These are phyloP conservation scores for Collybiopsis luxurians DNA, from an alignment of 768 basidiomycete species.

Conservation along the genomic window DNA sequence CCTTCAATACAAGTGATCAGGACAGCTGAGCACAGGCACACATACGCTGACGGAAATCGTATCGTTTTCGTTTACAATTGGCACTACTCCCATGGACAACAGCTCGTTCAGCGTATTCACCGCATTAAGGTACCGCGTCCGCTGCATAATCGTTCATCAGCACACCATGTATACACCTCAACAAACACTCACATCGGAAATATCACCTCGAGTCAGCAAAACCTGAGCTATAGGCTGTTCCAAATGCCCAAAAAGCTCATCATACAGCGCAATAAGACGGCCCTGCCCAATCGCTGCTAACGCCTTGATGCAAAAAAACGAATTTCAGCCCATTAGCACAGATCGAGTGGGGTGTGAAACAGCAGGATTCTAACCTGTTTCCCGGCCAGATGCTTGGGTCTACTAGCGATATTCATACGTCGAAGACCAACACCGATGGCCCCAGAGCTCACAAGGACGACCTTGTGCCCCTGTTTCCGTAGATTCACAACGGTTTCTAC, in stretches of 20 bases:
- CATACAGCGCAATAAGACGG: constrained; percentile 93
- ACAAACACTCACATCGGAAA: constrained; percentile 77
- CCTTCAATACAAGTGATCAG: neutral
- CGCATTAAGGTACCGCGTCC: constrained; percentile 94
- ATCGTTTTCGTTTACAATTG: constrained; percentile 99
- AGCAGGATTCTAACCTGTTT: constrained; percentile 94
- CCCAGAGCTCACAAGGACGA: constrained; percentile 94
- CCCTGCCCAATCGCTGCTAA: constrained; percentile 97
- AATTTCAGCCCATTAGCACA: too few relatives aligned
- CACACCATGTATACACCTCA: neutral
- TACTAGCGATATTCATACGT: constrained; percentile 79
- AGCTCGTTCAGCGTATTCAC: constrained; percentile 94
- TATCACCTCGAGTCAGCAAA: constrained; percentile 90
- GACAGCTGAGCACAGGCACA: constrained; percentile 13
- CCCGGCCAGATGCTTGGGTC: constrained; percentile 82
- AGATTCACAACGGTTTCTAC: constrained; percentile 88
- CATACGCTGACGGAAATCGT: constrained; percentile 95
- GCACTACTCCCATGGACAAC: constrained; percentile 90
- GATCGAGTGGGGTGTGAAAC: too few relatives aligned
- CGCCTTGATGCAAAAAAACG: constrained; percentile 49
- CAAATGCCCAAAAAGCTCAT: constrained; percentile 91
- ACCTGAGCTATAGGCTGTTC: constrained; percentile 97
- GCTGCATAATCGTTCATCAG: constrained; percentile 40
- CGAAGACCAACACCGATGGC: constrained; percentile 97
- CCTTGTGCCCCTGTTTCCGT: constrained; percentile 80